These are phyloP conservation scores for Hemisphaericaspora lyxosophila DNA, from an alignment of 1,139 yeast genomes.

Conservation along the genomic window DNA sequence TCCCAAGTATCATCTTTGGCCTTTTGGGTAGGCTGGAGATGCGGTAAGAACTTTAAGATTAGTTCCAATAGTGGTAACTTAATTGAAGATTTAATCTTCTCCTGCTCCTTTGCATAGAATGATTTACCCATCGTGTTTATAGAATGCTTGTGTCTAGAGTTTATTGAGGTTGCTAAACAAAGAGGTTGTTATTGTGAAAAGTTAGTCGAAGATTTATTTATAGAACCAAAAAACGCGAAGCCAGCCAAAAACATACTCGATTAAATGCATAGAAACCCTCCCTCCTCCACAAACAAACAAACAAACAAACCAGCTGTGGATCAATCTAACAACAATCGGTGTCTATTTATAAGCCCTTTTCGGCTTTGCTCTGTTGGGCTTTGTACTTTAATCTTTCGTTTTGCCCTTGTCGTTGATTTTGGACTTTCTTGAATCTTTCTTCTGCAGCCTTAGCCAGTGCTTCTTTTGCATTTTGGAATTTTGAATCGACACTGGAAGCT, in stretches of 20 bases:
- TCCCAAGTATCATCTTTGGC: conserved; percentile 37
- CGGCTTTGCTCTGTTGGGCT: conserved; percentile 5
- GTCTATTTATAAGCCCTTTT: neutral
- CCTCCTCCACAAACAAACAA: too few species aligned
- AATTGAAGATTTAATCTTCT: conserved; percentile 24
- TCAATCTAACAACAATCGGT: neutral
- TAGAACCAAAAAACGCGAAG: too few species aligned
- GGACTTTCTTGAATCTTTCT: conserved; percentile 11
- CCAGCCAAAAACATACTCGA: too few species aligned
- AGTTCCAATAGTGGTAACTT: conserved; percentile 31
- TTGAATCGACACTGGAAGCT: neutral
- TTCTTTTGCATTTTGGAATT: conserved; percentile 8
- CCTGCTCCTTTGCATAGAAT: conserved; percentile 30
- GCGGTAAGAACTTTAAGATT: conserved; percentile 34
- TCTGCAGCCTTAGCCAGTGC: conserved; percentile 15
- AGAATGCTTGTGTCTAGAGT: too few species aligned
- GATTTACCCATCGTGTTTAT: conserved; percentile 19
- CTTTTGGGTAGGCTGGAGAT: conserved; percentile 27
- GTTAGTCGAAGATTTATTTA: too few species aligned
- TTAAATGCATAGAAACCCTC: too few species aligned
- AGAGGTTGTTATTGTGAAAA: too few species aligned
- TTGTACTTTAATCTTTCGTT: conserved; percentile 7
- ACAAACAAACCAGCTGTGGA: too few species aligned
- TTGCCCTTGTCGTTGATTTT: conserved; percentile 11
- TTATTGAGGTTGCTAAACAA: too few species aligned